phyloP scores from a whole-genome alignment of 176 grass and related monocot species.

The Poa annua region DNA sequence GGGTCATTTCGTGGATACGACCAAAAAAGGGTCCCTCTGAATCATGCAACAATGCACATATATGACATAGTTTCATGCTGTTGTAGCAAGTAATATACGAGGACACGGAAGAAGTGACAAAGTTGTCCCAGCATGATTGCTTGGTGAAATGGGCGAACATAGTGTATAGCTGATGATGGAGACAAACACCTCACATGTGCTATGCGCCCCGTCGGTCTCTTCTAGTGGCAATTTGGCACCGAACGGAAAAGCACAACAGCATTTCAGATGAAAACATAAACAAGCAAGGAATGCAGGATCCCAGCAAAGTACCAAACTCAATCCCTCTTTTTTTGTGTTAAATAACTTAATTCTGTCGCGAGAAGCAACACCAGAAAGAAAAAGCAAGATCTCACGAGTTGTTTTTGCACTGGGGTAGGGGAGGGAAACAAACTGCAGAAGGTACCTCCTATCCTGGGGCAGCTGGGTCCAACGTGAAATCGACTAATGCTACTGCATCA shows the following conservation, averaged over 20 bases:
- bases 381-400: conserved; percentile 29
- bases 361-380: conserved; percentile 15
- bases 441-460: conserved; percentile 5
- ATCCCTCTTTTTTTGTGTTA: not conserved
- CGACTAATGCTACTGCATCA: not conserved
- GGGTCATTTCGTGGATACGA: not conserved
- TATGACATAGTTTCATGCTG: not conserved
- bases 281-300: conserved; percentile 15
- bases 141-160: not conserved
- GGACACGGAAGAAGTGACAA: not conserved
- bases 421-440: not conserved
- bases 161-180: conserved; percentile 30
- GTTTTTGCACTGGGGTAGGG: not conserved
- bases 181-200: conserved; percentile 29
- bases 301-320: conserved; percentile 20
- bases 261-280: not conserved
- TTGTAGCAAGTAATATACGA: not conserved
- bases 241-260: not conserved
- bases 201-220: not conserved
- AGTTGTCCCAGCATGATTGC: not conserved
- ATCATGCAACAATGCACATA: not conserved
- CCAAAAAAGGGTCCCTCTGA: not conserved
- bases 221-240: conserved; percentile 11
- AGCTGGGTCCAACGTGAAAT: conserved; percentile 29
- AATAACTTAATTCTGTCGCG: not conserved